These are phyloP conservation scores for Kluyveromyces sp. DNA, from an alignment of 1,139 yeast species.

Conservation along the genomic window DNA sequence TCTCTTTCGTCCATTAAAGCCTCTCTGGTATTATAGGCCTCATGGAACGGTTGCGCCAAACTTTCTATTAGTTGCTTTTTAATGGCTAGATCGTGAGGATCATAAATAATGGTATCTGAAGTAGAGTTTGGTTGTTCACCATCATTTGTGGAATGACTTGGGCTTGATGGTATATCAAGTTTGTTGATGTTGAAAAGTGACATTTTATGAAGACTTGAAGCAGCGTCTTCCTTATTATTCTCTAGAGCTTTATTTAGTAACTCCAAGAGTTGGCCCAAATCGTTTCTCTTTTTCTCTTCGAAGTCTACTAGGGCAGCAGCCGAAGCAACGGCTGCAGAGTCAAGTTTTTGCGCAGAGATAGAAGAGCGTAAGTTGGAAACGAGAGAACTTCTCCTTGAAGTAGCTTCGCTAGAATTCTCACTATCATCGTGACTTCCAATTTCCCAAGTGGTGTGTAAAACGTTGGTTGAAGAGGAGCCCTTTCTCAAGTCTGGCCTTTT, in stretches of 20 bases:
- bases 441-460: conserved; percentile 7
- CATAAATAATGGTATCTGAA: conserved; percentile 1
- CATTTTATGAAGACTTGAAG: conserved; percentile 28
- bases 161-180: conserved; percentile 33
- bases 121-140: conserved; percentile 1
- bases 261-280: conserved; percentile 19
- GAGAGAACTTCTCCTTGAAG: conserved; percentile 4
- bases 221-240: conserved; percentile 31
- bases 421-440: conserved; percentile 3
- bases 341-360: neutral
- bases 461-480: neutral
- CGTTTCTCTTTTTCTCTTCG: conserved; percentile 20
- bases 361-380: neutral
- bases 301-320: conserved; percentile 4
- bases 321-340: neutral
- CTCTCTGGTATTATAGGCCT: conserved; percentile 24
- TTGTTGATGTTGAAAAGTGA: conserved; percentile 29
- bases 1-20: conserved; percentile 13
- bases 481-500: too few relatives aligned
- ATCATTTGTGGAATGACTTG: conserved; percentile 12
- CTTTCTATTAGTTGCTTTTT: conserved; percentile 55
- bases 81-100: conserved; percentile 36
- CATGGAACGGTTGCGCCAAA: conserved; percentile 68
- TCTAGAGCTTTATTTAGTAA: conserved; percentile 29
- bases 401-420: neutral